Evolutionary conservation across 2,329 filamentous ascomycete genomes (phyloP).

Genomic region (Curvularia hawaiiensis): DNA sequence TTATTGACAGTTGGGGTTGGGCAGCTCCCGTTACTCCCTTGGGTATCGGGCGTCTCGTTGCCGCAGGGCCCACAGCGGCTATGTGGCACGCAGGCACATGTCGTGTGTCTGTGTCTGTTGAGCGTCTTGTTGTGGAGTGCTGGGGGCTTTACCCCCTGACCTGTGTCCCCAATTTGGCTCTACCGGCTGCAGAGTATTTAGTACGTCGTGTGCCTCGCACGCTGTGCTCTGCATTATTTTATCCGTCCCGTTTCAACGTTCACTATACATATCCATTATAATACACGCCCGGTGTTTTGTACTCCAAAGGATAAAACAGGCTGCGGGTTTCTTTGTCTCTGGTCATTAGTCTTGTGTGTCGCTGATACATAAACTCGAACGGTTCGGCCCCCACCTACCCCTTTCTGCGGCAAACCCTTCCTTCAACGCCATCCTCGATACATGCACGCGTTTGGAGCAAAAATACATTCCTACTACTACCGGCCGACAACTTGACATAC

Average conservation of each 20-base stretch:
- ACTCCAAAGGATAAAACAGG: background rate
- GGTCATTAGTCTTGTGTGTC: background rate
- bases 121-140: background rate
- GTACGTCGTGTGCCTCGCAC: background rate
- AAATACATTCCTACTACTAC: background rate
- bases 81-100: background rate
- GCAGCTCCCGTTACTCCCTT: background rate
- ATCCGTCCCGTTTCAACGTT: background rate
- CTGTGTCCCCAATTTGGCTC: background rate
- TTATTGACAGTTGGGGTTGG: constrained; percentile 12
- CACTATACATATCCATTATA: background rate
- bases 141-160: background rate
- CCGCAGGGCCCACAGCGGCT: background rate
- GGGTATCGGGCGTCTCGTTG: constrained; percentile 1
- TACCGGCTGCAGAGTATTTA: background rate
- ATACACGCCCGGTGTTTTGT: background rate
- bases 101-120: background rate
- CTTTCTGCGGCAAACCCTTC: background rate
- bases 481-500: constrained; percentile 1
- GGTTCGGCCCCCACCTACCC: background rate
- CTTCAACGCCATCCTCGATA: background rate
- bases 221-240: background rate
- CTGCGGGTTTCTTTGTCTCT: background rate
- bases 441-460: constrained; percentile 8
- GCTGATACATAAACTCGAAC: background rate